Conservation (phyloP, 495 filamentous ascomycete genomes). For the Trichoderma asperelloides region DNA sequence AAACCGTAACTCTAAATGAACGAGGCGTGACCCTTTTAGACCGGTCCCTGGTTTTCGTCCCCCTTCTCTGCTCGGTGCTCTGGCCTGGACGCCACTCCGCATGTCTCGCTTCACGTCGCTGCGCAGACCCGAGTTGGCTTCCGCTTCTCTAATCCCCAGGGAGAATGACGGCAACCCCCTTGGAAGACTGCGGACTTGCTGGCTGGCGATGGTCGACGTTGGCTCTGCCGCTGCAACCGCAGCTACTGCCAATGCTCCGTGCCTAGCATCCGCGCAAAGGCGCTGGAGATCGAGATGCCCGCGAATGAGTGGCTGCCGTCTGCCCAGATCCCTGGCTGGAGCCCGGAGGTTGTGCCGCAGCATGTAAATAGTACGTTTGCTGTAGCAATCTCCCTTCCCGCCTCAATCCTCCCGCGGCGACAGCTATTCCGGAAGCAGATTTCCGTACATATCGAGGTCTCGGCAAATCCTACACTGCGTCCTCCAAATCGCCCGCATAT, state of each 20-base stretch:
- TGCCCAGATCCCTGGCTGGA: background rate
- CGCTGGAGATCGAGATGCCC: background rate
- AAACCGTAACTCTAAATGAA: background rate
- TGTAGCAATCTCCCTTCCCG: background rate
- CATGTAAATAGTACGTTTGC: background rate
- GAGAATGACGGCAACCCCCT: no score
- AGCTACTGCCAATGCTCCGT: background rate
- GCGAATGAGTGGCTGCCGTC: background rate
- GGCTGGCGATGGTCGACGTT: background rate
- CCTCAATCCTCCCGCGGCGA: background rate
- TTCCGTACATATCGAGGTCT: background rate
- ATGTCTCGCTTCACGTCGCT: background rate
- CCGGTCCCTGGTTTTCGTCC: background rate
- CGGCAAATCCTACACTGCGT: background rate
- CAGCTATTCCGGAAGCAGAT: background rate
- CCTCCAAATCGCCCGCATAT: background rate
- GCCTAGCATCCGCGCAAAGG: background rate
- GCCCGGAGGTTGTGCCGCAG: background rate
- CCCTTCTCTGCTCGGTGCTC: background rate
- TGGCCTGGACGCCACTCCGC: background rate
- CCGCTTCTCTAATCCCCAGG: background rate
- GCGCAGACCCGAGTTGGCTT: background rate
- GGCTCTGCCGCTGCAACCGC: background rate
- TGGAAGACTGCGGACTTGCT: no score
- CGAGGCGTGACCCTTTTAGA: constrained; percentile 1